phyloP scores from a whole-genome alignment of 345 rosid species.

The Eucalyptus cladocalyx region DNA sequence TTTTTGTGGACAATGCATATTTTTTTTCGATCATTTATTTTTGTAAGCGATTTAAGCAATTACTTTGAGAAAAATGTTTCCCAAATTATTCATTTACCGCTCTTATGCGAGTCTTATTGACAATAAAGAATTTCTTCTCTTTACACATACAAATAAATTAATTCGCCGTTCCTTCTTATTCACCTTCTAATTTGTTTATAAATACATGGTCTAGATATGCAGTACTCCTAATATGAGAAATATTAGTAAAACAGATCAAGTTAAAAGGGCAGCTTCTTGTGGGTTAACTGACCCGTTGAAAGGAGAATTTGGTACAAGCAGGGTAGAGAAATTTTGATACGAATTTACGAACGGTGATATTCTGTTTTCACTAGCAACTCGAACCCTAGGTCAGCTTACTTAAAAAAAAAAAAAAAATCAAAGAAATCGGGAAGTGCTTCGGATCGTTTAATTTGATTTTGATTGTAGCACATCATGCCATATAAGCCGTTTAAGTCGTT shows the following conservation, averaged over 20 bases:
- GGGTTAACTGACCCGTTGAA: neutral
- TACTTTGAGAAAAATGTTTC: too few species aligned
- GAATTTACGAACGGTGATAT: neutral
- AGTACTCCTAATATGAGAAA: neutral
- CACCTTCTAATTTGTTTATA: neutral
- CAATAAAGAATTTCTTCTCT: neutral
- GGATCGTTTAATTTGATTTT: neutral
- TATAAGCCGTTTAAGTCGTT: neutral
- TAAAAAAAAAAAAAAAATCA: neutral
- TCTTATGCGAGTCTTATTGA: neutral
- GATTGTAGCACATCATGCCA: neutral
- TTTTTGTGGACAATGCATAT: neutral
- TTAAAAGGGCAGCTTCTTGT: neutral
- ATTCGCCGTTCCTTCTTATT: neutral
- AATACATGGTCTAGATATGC: neutral
- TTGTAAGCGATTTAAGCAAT: neutral
- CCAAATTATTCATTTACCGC: too few species aligned
- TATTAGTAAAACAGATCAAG: neutral
- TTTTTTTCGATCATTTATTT: too few species aligned
- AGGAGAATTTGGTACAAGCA: neutral
- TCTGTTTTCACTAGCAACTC: neutral
- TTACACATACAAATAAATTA: neutral
- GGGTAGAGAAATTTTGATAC: neutral
- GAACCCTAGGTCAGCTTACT: neutral
- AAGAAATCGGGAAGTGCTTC: neutral